Conservation (phyloP, 208 protist species). For the Wallacemonas rigidus region DNA sequence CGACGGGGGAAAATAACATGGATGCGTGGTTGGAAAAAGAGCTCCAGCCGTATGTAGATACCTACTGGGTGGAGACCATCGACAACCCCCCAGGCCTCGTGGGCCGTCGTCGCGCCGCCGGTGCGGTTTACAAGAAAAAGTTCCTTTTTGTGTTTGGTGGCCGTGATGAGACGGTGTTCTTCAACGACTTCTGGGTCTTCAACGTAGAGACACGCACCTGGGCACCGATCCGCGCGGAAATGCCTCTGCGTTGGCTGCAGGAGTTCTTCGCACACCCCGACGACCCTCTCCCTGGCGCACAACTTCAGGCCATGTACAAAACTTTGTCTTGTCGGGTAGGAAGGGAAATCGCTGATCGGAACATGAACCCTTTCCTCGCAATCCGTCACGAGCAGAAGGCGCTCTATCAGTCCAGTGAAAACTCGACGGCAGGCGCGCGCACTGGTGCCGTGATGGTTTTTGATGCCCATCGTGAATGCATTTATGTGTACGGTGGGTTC, state of each 20-base stretch:
- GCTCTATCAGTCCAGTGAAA: slow-evolving; percentile 29
- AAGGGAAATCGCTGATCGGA: no score
- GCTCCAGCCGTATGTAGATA: slow-evolving; percentile 26
- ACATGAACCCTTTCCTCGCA: background rate
- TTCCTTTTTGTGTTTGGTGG: slow-evolving; percentile 78
- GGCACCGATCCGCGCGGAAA: slow-evolving; percentile 59
- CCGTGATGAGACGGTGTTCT: slow-evolving; percentile 52
- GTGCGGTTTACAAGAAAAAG: slow-evolving; percentile 41
- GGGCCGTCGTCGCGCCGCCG: slow-evolving; percentile 55
- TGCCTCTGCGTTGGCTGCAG: slow-evolving; percentile 34
- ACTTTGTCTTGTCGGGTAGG: no score
- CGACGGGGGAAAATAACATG: no score
- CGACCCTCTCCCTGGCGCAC: slow-evolving; percentile 21
- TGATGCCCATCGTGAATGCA: slow-evolving; percentile 32
- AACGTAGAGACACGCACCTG: slow-evolving; percentile 56
- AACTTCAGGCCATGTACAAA: slow-evolving; percentile 13
- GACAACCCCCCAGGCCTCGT: slow-evolving; percentile 19
- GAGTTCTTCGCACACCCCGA: slow-evolving; percentile 42
- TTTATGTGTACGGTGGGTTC: slow-evolving; percentile 74
- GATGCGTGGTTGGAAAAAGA: slow-evolving; percentile 18
- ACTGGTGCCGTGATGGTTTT: slow-evolving; percentile 59
- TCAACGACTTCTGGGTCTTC: slow-evolving; percentile 77
- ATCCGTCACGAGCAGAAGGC: slow-evolving; percentile 19
- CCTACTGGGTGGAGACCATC: slow-evolving; percentile 39
- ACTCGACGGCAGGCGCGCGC: slow-evolving; percentile 53